phyloP scores from a whole-genome alignment of 1,139 yeast species.

The Lodderomyces orthopsilosis region DNA sequence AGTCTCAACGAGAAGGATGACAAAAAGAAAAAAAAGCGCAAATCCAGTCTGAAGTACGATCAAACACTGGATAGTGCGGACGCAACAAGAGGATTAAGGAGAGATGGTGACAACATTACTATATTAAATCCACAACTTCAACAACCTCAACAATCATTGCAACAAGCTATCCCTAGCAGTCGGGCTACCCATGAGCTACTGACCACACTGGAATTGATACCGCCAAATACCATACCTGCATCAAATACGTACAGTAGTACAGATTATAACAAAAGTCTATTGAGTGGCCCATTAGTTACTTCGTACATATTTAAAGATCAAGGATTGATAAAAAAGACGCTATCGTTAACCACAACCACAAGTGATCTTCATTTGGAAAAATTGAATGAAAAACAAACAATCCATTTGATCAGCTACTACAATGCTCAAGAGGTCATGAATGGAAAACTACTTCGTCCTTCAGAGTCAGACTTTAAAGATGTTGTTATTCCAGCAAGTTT shows the following conservation, averaged over 20 bases:
- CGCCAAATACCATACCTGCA: conserved; percentile 13
- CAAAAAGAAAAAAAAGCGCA: conserved; percentile 31
- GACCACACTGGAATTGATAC: conserved; percentile 2
- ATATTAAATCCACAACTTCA: neutral
- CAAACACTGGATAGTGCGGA: no score
- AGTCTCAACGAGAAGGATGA: conserved; percentile 33
- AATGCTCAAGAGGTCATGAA: conserved; percentile 67
- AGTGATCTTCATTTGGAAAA: conserved; percentile 35
- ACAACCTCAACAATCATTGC: conserved; percentile 3
- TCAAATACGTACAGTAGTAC: conserved; percentile 12
- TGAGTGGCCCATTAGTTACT: conserved; percentile 56
- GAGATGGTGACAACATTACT: neutral
- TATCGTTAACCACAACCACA: conserved; percentile 50
- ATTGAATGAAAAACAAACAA: conserved; percentile 42
- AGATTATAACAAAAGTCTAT: conserved; percentile 12
- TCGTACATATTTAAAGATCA: conserved; percentile 68
- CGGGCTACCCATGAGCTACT: neutral
- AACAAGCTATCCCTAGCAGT: neutral
- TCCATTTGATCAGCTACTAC: conserved; percentile 80
- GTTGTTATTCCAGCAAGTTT: conserved; percentile 56
- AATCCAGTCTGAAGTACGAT: conserved; percentile 14
- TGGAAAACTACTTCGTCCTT: conserved; percentile 59
- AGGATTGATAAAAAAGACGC: conserved; percentile 80
- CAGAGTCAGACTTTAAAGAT: conserved; percentile 52
- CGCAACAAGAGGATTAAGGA: no score